Conservation (phyloP, 2,329 filamentous ascomycete genomes). For the Colletotrichum plurivorum region DNA sequence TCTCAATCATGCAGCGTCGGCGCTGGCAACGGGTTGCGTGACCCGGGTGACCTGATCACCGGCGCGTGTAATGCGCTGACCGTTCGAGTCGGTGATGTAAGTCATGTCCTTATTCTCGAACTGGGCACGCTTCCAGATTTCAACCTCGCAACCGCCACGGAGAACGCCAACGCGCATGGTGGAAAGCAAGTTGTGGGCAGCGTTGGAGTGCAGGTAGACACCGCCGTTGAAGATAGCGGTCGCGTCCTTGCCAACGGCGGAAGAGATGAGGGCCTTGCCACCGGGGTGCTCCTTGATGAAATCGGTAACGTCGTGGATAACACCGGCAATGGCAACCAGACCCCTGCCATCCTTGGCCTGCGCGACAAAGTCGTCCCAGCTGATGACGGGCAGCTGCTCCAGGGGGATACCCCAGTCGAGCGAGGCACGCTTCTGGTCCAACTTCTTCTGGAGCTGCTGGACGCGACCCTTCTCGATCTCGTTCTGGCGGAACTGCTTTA, state of each 20-base stretch:
- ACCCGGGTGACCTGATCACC: conserved; percentile 90
- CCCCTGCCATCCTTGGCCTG: conserved; percentile 84
- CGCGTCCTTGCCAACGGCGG: conserved; percentile 87
- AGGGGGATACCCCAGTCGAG: conserved; percentile 91
- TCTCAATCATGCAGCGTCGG: conserved; percentile 79
- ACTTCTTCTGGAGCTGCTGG: conserved; percentile 92
- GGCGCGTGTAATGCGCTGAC: conserved; percentile 87
- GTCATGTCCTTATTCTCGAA: conserved; percentile 87
- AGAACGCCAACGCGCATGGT: conserved; percentile 92
- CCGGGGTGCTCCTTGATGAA: conserved; percentile 94
- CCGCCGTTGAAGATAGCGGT: conserved; percentile 94
- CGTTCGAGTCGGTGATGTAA: conserved; percentile 84
- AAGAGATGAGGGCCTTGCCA: conserved; percentile 87
- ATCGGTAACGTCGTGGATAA: conserved; percentile 86
- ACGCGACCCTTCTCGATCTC: conserved; percentile 94
- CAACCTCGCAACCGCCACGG: conserved; percentile 88
- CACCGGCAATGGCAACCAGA: conserved; percentile 83
- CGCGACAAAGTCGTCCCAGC: conserved; percentile 88
- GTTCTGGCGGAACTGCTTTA: conserved; percentile 92
- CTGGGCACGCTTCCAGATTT: conserved; percentile 92
- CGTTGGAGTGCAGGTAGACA: conserved; percentile 91
- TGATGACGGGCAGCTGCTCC: conserved; percentile 86
- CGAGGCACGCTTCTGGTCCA: conserved; percentile 85
- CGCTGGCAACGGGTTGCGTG: conserved; percentile 82
- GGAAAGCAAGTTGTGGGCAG: conserved; percentile 88